A percentile compares a stretch with the other conserved stretches of the same genome.
Conservation (phyloP, 2,329 filamentous ascomycete species). For the Diaporthe humulicola region DNA sequence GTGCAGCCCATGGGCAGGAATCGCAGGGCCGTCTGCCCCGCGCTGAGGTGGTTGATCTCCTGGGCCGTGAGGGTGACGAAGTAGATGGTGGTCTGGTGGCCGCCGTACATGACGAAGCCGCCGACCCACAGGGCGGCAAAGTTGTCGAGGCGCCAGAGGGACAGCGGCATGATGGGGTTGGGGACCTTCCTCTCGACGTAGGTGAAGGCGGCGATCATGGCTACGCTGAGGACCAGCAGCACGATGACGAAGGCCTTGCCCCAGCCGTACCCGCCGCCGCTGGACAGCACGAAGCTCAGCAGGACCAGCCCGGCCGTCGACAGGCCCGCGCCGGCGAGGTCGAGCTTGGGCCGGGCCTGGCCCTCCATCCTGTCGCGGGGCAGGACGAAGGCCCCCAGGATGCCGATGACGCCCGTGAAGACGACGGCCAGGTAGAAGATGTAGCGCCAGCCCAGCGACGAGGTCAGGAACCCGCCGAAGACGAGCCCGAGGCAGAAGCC, state of each 20-base stretch:
- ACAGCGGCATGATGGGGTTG: constrained; percentile 60
- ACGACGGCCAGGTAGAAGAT: constrained; percentile 53
- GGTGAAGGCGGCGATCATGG: constrained; percentile 53
- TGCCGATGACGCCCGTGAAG: constrained; percentile 46
- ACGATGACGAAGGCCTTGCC: constrained; percentile 58
- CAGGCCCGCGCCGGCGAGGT: constrained; percentile 55
- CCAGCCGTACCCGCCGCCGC: constrained; percentile 61
- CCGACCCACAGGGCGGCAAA: constrained; percentile 60
- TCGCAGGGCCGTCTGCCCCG: constrained; percentile 54
- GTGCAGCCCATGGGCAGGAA: constrained; percentile 57
- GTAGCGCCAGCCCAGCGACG: constrained; percentile 54
- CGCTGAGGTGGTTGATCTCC: constrained; percentile 53
- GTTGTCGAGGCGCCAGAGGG: constrained; percentile 59
- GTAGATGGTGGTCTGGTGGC: constrained; percentile 57
- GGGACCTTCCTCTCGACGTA: constrained; percentile 57
- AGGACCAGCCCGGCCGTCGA: constrained; percentile 58
- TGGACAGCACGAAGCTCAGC: constrained; percentile 58
- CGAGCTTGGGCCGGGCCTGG: constrained; percentile 51
- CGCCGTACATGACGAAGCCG: constrained; percentile 58
- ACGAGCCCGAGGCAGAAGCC: constrained; percentile 56
- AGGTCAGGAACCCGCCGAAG: constrained; percentile 54
- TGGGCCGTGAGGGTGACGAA: constrained; percentile 57
- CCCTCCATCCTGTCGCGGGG: constrained; percentile 53
- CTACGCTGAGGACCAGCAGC: constrained; percentile 53
- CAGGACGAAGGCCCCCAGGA: constrained; percentile 51